Evolutionary conservation across 2,329 filamentous ascomycete species (phyloP), one percentile per base, ranked within the genome.

Genomic region (Periconia sp.): DNA sequence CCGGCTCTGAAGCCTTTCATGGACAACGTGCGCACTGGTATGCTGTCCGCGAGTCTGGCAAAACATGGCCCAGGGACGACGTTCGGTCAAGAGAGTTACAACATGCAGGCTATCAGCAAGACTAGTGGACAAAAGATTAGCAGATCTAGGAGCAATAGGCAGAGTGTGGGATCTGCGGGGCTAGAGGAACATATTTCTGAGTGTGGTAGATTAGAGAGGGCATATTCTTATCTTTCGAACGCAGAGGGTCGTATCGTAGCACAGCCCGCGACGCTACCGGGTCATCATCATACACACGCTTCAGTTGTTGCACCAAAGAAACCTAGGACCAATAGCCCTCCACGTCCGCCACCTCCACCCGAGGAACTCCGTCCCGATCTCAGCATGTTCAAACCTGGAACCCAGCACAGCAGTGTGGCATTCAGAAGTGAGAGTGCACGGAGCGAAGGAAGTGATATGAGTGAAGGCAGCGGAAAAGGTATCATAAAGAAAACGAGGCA

Each of bases 41-140:
- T 39, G 37, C 24, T 42, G 10, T 42, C 41, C 22, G 23, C 30
- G 7, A 40, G 48, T 8, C 29, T 45, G 28, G 32, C 37, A 4
- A 57, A 59, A 32, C 52, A 54, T 17, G 49, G 49, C 37, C 49
- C 50, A 10, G 57, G 48, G 15, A 56, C 52, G n/a, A 63, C 56
- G 5, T 48, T 59, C 24, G 48, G 52, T 4, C 52, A 57, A 33
- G 51, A 49, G n/a, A 47, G 46, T 10, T 59, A 56, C 41, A 45
- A 33, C 22, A 25, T 42, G 13, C 34, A 49, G n/a, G 21, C 28
- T 19, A 16, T 46, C n/a, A 40, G 29, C 16, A 22, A 26, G 9
- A 19, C 12, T 34, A 13, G 21, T 18, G n/a, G 13, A 24, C 29
- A 6, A 25, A 13, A 39, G 15, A 25, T 12, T 17, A 39, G 4